Conservation (phyloP, 768 basidiomycete genomes). For the Kwoniella bestiolae region DNA sequence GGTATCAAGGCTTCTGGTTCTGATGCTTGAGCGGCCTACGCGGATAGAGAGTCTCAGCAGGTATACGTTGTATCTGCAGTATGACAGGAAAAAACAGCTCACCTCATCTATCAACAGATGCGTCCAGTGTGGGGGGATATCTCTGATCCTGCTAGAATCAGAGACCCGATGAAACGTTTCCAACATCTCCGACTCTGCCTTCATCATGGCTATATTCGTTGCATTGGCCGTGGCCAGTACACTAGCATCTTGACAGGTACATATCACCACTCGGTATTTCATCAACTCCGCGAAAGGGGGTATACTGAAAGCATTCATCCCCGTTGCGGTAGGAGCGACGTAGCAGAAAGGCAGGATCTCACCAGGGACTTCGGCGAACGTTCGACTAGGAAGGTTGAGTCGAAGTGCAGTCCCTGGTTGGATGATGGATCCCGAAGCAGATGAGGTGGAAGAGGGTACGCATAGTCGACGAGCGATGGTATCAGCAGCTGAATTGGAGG, state of each 20-base stretch:
- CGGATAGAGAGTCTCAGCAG: not conserved
- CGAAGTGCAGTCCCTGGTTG: constrained; percentile 42
- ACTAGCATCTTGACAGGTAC: constrained; percentile 49
- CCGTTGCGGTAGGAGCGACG: not conserved
- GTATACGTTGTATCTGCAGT: not conserved
- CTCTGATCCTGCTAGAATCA: not conserved
- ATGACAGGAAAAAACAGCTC: not conserved
- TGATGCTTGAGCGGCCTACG: constrained; percentile 56
- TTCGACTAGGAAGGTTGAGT: constrained; percentile 53
- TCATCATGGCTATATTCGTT: constrained; percentile 49
- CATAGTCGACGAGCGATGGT: constrained; percentile 53
- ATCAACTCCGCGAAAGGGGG: constrained; percentile 41
- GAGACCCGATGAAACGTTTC: constrained; percentile 30
- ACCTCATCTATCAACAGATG: constrained; percentile 58
- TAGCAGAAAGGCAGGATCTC: constrained; percentile 30
- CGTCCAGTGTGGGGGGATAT: constrained; percentile 51
- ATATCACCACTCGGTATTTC: constrained; percentile 52
- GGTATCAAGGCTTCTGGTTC: constrained; percentile 56
- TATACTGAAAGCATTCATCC: constrained; percentile 45
- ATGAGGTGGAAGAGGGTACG: constrained; percentile 22
- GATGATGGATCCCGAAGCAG: not conserved
- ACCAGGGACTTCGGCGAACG: constrained; percentile 55
- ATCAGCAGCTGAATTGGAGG: constrained; percentile 57
- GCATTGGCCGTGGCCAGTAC: constrained; percentile 46
- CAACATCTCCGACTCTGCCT: constrained; percentile 30